phyloP scores from a whole-genome alignment of 2,329 filamentous ascomycete species.

The Acrocalymma vagum region DNA sequence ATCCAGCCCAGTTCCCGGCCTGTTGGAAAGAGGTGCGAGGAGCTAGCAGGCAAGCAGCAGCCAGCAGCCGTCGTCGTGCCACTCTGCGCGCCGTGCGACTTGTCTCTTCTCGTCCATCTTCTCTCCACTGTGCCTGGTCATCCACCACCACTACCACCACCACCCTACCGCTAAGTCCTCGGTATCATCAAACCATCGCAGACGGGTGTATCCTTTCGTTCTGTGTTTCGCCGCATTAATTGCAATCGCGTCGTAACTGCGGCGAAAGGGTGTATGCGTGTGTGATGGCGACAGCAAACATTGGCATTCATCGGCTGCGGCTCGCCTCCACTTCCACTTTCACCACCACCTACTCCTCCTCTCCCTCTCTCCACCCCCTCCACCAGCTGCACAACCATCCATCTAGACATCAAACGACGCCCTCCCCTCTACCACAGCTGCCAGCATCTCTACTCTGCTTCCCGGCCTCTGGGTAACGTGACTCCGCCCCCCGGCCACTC shows the following conservation, averaged over 20 bases:
- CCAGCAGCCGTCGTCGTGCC: constrained; percentile 3
- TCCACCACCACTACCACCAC: neutral
- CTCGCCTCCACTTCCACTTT: too few species aligned
- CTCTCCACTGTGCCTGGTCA: constrained; percentile 11
- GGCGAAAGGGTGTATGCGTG: too few species aligned
- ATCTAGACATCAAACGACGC: constrained; percentile 32
- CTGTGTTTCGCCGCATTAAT: too few species aligned
- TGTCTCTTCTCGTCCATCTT: constrained; percentile 7
- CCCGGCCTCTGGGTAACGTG: constrained; percentile 14
- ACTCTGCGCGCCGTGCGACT: constrained; percentile 30
- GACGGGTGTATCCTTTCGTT: too few species aligned
- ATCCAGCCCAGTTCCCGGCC: constrained; percentile 33
- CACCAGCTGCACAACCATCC: constrained; percentile 21
- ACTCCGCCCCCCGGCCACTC: constrained; percentile 16
- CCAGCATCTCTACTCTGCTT: neutral
- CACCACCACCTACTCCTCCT: too few species aligned
- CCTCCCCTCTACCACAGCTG: constrained; percentile 16
- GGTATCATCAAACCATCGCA: too few species aligned
- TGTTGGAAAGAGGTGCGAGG: constrained; percentile 28
- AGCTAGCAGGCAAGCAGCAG: constrained; percentile 14
- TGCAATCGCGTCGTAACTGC: too few species aligned
- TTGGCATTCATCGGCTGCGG: too few species aligned
- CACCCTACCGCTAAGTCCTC: too few species aligned
- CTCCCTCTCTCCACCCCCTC: too few species aligned
- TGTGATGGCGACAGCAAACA: constrained; percentile 23